Conservation (phyloP, 768 basidiomycete species). For the Steccherinum ochraceum region DNA sequence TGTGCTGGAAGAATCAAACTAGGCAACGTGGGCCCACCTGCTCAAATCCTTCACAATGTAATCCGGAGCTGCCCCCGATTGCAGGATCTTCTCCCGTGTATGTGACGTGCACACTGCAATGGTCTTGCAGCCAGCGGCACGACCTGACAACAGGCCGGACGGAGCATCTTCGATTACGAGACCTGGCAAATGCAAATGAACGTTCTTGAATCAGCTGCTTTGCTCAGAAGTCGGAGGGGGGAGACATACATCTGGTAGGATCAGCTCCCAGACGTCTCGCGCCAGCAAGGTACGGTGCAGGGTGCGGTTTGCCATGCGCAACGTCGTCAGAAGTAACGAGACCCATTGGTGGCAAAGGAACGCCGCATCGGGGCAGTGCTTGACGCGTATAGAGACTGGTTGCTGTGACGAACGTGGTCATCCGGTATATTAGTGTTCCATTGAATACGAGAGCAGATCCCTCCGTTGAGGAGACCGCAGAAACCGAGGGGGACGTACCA, state of each 20-base stretch:
- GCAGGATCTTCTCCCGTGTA: slow-evolving; percentile 42
- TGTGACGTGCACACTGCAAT: slow-evolving; percentile 86
- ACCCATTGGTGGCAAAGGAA: slow-evolving; percentile 52
- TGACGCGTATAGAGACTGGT: slow-evolving; percentile 65
- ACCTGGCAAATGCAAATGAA: slow-evolving; percentile 34
- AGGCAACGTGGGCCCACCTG: slow-evolving; percentile 34
- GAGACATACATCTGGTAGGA: slow-evolving; percentile 46
- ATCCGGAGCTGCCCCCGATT: slow-evolving; percentile 50
- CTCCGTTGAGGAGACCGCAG: no score
- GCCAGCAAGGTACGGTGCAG: slow-evolving; percentile 81
- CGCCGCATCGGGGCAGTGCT: slow-evolving; percentile 57
- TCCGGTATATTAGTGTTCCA: background rate
- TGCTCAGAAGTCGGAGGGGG: background rate
- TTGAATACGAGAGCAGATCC: background rate
- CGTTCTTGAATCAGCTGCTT: background rate
- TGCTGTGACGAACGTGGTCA: slow-evolving; percentile 35
- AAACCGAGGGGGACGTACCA: slow-evolving; percentile 42
- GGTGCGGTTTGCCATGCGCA: slow-evolving; percentile 74
- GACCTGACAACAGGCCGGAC: slow-evolving; percentile 70
- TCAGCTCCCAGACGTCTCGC: slow-evolving; percentile 53
- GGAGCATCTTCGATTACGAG: slow-evolving; percentile 90
- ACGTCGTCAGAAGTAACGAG: slow-evolving; percentile 74
- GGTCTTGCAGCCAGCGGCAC: slow-evolving; percentile 67
- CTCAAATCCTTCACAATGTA: slow-evolving; percentile 67
- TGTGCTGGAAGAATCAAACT: background rate